Evolutionary conservation across 2,329 filamentous ascomycete species (phyloP).

Genomic region (Fusarium buharicum): DNA sequence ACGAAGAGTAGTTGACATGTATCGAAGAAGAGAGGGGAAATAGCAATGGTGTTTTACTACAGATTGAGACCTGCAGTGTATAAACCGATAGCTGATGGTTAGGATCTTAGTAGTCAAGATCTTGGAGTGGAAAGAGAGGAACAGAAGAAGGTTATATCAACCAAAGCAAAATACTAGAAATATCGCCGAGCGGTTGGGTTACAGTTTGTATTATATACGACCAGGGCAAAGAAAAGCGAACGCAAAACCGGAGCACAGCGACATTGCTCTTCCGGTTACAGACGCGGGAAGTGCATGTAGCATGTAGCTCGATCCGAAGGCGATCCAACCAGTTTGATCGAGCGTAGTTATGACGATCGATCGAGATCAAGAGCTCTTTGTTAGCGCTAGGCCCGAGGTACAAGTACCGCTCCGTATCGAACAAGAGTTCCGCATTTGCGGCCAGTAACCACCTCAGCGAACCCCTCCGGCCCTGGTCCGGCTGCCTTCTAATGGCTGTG

Average conservation of each 20-base stretch:
- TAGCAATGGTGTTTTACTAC: background rate
- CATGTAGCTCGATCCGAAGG: conserved; percentile 39
- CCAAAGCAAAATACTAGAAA: background rate
- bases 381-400: conserved; percentile 37
- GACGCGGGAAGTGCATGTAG: conserved; percentile 25
- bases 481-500: conserved; percentile 14
- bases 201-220: conserved; percentile 32
- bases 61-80: background rate
- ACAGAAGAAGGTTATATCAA: background rate
- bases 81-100: background rate
- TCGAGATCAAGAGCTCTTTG: conserved; percentile 44
- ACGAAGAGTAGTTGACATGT: background rate
- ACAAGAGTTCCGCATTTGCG: conserved; percentile 12
- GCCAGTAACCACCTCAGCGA: background rate
- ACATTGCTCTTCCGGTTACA: conserved; percentile 23
- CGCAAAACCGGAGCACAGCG: conserved; percentile 5
- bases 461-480: conserved; percentile 26
- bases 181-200: background rate
- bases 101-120: background rate
- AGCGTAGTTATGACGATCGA: conserved; percentile 46
- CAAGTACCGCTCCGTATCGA: conserved; percentile 42
- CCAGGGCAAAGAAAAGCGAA: conserved; percentile 24
- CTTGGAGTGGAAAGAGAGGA: background rate
- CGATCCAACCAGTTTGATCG: conserved; percentile 43
- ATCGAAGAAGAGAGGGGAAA: background rate